Percentiles rank a stretch among this genome's conserved stretches.
phyloP scores from a whole-genome alignment of 371 early-diverging fungal genomes.

The Massospora cicadina region DNA sequence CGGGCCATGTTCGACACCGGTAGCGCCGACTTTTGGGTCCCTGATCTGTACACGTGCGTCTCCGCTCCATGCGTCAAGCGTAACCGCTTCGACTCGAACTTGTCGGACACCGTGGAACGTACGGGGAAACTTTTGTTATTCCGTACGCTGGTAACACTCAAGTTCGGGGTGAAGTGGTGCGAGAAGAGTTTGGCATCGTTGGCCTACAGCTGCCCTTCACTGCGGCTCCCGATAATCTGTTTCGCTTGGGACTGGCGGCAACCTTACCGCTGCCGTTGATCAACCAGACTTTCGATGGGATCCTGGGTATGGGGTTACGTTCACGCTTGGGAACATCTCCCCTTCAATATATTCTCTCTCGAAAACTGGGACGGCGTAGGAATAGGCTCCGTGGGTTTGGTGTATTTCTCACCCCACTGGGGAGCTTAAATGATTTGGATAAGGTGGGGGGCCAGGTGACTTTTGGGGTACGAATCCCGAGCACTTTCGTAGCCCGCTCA shows the following conservation, averaged over 20 bases:
- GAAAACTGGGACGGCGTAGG: background rate
- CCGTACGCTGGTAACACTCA: background rate
- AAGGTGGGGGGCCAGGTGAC: background rate
- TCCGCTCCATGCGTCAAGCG: background rate
- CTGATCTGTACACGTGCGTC: background rate
- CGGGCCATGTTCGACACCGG: background rate
- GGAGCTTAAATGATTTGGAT: background rate
- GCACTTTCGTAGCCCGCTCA: background rate
- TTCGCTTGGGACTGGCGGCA: background rate
- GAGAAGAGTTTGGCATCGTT: background rate
- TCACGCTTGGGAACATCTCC: background rate
- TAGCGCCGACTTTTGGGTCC: background rate
- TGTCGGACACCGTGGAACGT: background rate
- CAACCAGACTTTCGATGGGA: slow-evolving; percentile 2
- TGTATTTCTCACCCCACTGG: background rate
- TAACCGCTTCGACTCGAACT: background rate
- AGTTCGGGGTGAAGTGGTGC: background rate
- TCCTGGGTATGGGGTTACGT: background rate
- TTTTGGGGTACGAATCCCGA: background rate
- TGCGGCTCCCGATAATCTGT: background rate
- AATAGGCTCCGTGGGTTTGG: background rate
- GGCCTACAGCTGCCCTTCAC: background rate
- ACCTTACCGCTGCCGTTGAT: background rate
- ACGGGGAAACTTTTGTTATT: background rate
- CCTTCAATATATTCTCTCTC: background rate